These are phyloP conservation scores for Kurtzmaniella quercitrusa DNA, from an alignment of 1,139 yeast species.

Conservation along the genomic window DNA sequence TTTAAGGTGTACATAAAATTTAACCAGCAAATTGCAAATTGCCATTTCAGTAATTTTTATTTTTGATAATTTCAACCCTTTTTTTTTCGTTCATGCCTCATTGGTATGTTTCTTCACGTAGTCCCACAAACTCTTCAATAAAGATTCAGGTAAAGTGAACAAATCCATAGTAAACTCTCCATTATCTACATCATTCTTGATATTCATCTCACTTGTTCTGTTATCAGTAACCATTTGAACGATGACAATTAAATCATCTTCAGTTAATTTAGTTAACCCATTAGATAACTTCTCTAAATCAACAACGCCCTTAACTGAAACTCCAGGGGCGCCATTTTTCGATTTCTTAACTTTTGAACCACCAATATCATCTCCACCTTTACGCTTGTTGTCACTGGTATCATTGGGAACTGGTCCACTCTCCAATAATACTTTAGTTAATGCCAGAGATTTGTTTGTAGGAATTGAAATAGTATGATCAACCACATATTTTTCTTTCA, in stretches of 20 bases:
- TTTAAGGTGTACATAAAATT: no score
- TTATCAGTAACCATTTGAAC: slow-evolving; percentile 98
- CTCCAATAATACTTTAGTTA: slow-evolving; percentile 70
- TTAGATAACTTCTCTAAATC: slow-evolving; percentile 90
- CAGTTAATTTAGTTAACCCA: slow-evolving; percentile 81
- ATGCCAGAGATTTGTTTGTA: slow-evolving; percentile 62
- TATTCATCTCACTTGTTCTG: slow-evolving; percentile 91
- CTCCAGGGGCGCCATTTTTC: slow-evolving; percentile 41
- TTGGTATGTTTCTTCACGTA: slow-evolving; percentile 71
- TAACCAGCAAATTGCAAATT: not conserved
- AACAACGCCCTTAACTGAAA: slow-evolving; percentile 62
- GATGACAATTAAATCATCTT: slow-evolving; percentile 89
- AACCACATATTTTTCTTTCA: slow-evolving; percentile 67
- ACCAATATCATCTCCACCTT: slow-evolving; percentile 17
- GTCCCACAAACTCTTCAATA: slow-evolving; percentile 92
- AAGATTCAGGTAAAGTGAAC: slow-evolving; percentile 87
- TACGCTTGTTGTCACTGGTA: slow-evolving; percentile 26
- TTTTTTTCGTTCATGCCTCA: slow-evolving; percentile 19
- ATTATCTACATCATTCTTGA: slow-evolving; percentile 91
- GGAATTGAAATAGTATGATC: slow-evolving; percentile 80
- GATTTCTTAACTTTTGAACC: slow-evolving; percentile 60
- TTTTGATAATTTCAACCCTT: not conserved
- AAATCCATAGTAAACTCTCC: slow-evolving; percentile 98
- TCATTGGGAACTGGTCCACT: slow-evolving; percentile 70
- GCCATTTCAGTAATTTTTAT: slow-evolving; percentile 1